A percentile compares a stretch with the other conserved stretches of the same genome.
phyloP scores from a whole-genome alignment of 345 rosid species.

The Syzygium aromaticum region DNA sequence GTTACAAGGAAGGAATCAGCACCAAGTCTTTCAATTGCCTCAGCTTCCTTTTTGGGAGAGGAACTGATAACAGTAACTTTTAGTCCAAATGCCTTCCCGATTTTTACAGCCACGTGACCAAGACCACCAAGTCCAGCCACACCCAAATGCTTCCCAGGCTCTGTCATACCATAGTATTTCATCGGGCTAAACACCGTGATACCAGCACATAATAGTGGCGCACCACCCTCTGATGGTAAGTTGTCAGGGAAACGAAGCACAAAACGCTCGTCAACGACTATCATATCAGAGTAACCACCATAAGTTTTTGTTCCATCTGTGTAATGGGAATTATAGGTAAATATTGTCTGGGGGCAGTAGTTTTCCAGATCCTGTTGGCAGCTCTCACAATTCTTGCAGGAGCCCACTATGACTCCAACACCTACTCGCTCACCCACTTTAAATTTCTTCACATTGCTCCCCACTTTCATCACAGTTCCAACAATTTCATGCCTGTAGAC shows the following conservation, averaged over 20 bases:
- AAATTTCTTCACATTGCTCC: conserved; percentile 57
- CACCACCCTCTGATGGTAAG: conserved; percentile 58
- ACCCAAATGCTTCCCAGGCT: conserved; percentile 81
- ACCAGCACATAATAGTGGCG: conserved; percentile 83
- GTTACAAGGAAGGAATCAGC: conserved; percentile 61
- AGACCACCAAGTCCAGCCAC: conserved; percentile 88
- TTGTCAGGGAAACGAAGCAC: conserved; percentile 60
- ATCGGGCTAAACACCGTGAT: conserved; percentile 86
- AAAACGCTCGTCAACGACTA: conserved; percentile 63
- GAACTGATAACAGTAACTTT: conserved; percentile 79
- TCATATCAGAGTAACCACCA: conserved; percentile 72
- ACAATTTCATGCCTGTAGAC: conserved; percentile 73
- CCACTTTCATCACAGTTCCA: conserved; percentile 55
- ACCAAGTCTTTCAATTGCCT: conserved; percentile 41
- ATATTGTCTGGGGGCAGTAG: conserved; percentile 44
- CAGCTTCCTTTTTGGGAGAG: conserved; percentile 45
- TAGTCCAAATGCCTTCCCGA: conserved; percentile 82
- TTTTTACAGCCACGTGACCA: conserved; percentile 85
- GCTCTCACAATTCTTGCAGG: conserved; percentile 62
- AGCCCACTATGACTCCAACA: conserved; percentile 64
- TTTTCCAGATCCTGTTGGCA: conserved; percentile 74
- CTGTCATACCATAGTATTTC: conserved; percentile 82
- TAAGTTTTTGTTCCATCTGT: conserved; percentile 52
- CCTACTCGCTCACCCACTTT: conserved; percentile 65
- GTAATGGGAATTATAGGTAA: conserved; percentile 44